Base-by-base conservation (phyloP, 768 basidiomycete species). In the Kwoniella europaea region DNA sequence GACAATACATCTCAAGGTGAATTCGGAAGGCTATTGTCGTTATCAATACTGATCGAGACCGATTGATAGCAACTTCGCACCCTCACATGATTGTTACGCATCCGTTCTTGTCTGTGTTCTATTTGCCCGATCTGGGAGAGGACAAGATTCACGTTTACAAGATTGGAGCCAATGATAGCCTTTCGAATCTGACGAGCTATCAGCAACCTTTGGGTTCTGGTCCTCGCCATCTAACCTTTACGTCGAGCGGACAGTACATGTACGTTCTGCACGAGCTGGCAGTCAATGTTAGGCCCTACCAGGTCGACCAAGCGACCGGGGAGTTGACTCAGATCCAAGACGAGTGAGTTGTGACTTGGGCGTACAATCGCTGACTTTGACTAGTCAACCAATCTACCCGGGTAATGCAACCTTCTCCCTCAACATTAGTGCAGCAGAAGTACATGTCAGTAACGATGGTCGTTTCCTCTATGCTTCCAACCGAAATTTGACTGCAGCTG, bases 401-500 rank as follows among this genome's bases (percentile, higher is more conserved):
- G 16, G 10, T 24, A 63, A 63, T 63, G 62, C 44, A 20, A 63
- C 62, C 29, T 50, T 63, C 29, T 63, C 62, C n/a, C 7, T n/a
- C 44, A 63, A 63, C 27, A 63, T 63, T 22, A 63, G 62, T 27
- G 62, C 62, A 7, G 62, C 62, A 50, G 62, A 63, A 27, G 62
- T 63, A 12, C 62, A 63, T 20, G 62, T 63, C 44, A 53, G 62
- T 27, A 63, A 63, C 29, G 62, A 63, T 46, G 62, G 62, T 12
- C 62, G 62, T 20, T 63, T 63, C 62, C 46, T 63, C 27, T 63
- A 63, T 24, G 62, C 62, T 35, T 63, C 62, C 16, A 63, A 63
- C 44, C 62, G 62, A 20, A 63, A 63, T n/a, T 24, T 63, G 15
- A 63, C 62, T 15, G 18, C 44, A 24, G 62, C 62, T 4, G 10